Conservation (phyloP, 306 rosid genomes). For the Hippophae rhamnoides region DNA sequence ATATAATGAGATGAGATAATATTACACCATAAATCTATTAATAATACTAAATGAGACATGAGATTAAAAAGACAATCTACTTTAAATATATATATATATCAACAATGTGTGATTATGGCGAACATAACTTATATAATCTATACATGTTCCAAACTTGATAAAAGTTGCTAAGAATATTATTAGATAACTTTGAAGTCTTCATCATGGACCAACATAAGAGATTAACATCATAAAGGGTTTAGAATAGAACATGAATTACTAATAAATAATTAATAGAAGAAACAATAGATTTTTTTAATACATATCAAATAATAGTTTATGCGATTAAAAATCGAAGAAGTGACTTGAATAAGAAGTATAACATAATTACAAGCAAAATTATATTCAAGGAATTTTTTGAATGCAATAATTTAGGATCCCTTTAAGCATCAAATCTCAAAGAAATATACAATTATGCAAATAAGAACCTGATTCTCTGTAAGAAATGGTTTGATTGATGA, state of each 20-base stretch:
- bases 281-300: too few relatives aligned
- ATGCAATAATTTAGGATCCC: constrained; percentile 27
- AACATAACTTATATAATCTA: constrained; percentile 21
- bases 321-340: background rate
- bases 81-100: too few relatives aligned
- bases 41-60: too few relatives aligned
- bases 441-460: constrained; percentile 33
- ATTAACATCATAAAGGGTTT: constrained; percentile 16
- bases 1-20: too few relatives aligned
- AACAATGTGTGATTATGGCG: constrained; percentile 24
- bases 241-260: background rate
- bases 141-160: constrained; percentile 21
- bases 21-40: too few relatives aligned
- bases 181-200: constrained; percentile 15
- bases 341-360: constrained; percentile 10
- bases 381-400: constrained; percentile 31
- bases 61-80: too few relatives aligned
- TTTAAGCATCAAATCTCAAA: constrained; percentile 35
- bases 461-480: constrained; percentile 44
- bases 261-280: background rate
- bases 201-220: constrained; percentile 22
- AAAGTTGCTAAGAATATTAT: constrained; percentile 17
- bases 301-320: too few relatives aligned
- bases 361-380: background rate
- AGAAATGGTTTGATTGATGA: too few relatives aligned